A percentile compares a stretch with the other conserved stretches of the same genome.
Conservation (phyloP, 345 rosid genomes). For the Balakata baccata region DNA sequence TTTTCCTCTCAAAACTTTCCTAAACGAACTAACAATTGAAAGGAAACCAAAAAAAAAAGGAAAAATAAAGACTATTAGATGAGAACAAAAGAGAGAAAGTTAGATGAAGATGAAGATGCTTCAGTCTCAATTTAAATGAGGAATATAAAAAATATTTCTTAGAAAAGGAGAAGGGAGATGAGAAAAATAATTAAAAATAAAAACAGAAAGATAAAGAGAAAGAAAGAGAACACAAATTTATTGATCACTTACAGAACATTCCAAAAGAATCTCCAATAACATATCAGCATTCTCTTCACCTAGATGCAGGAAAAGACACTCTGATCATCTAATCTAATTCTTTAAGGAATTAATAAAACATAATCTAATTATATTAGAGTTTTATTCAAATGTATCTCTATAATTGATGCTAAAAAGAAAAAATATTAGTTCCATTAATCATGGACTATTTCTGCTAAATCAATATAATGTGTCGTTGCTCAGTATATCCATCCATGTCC, state of each 20-base stretch:
- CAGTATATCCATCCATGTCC: background rate
- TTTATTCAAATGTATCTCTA: background rate
- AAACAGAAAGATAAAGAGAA: background rate
- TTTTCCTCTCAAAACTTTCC: too few relatives aligned
- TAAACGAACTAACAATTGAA: too few relatives aligned
- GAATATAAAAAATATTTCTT: background rate
- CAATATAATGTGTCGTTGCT: constrained; percentile 1
- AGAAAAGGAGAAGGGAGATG: background rate
- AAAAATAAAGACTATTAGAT: background rate
- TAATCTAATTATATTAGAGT: background rate
- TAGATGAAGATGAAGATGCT: background rate
- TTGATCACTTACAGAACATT: constrained; percentile 42
- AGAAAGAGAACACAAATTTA: background rate
- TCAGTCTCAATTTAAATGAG: background rate
- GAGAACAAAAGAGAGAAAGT: background rate
- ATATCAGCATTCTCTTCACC: constrained; percentile 68
- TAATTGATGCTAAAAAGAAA: background rate
- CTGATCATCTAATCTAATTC: constrained; percentile 10
- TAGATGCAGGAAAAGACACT: constrained; percentile 26
- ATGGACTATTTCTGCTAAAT: constrained; percentile 2
- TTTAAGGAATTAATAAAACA: background rate
- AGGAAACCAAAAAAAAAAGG: too few relatives aligned
- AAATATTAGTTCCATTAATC: background rate
- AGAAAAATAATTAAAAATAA: background rate
- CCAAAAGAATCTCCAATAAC: constrained; percentile 65